Base-by-base conservation (phyloP, 208 protist species). In the Trypanosoma mega region DNA sequence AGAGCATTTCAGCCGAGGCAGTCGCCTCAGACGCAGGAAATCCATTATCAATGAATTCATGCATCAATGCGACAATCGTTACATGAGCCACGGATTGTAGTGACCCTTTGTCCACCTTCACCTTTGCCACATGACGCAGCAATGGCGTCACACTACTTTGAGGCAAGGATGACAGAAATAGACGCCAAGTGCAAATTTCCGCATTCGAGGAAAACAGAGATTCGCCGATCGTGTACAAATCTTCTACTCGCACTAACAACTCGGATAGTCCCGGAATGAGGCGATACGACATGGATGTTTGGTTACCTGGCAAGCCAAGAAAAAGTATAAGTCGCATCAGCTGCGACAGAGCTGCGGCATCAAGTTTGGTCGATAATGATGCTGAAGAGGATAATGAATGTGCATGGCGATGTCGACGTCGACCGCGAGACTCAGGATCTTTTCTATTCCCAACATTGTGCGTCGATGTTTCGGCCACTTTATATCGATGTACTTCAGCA, bases 81-180 rank as follows among this genome's bases (percentile, higher is more conserved):
- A 39, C 24, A 47, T 20, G 20, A 8, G 50, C n/a, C 37, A 60
- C 3, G 36, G 31, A n/a, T 44, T 0, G 18, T 26, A 43, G 30
- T 0, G 1, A n/a, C 9, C 18, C 11, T 14, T 27, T 20, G 18
- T 7, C 14, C 26, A 34, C 24, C 2, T 18, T 33, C 16, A 58
- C 4, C 12, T 51, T 34, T 20, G 64, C 41, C 56, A 60, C 58
- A 30, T 46, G 18, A n/a, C 18, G 0, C n/a, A 72, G 50, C 41
- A 72, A 41, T 23, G 47, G 54, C 26, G 3, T 21, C n/a, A 59
- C 33, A 49, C 45, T 29, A n/a, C 8, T 26, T 2, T 9, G 14
- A 2, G 65, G 26, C 29, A 72, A 54, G 12, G 65, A 72, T 18
- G 1, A 18, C 14, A 64, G 18, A 52, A 47, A 63, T 21, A 31